Evolutionary conservation across 345 rosid genomes (phyloP), one percentile per base, ranked within the genome.

Genomic region (Aquilaria sinensis): DNA sequence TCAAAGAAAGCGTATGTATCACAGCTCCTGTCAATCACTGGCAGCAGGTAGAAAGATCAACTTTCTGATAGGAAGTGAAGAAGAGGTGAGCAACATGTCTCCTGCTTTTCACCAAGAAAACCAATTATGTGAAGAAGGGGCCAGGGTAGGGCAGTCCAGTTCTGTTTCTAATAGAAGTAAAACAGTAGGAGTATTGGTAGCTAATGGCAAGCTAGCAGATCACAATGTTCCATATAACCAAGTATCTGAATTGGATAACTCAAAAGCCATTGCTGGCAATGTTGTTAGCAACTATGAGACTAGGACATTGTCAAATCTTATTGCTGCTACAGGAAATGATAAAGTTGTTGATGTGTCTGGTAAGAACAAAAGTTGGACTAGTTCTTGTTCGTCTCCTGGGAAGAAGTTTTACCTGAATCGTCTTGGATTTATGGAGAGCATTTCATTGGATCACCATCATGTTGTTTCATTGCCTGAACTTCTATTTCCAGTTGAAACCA

Each of bases 341-440:
- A 53, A 58, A 31, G 14, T 1, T 51, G 12, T 64, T 47, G 71
- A 67, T 68, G 52, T 58, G 12, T 41, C 47, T 14, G 15, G 15
- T 56, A 58, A 58, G 57, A 71, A 55, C 10, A 76, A 72, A 43
- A 33, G 56, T 47, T 32, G 29, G 60, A 51, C 9, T 10, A 60
- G 58, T 67, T 72, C 67, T 48, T 59, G 67, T 47, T 68, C 61
- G 31, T 61, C 85, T 53, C 84, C 93, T 29, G 85, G 88, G 67
- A 86, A 84, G 91, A 85, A 78, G 64, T 84, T 81, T 68, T 87
- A 82, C 75, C 73, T 92, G 60, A 92, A 89, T 57, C 91, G 83
- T 37, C 98, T 89, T 63, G 77, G 81, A 12, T 74, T 58, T 59
- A 70, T 74, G 70, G 83, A 81, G 62, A 66, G 63, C 33, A 67